Conservation (phyloP, 768 basidiomycete species). For the Phlebiopsis flavidoalba region DNA sequence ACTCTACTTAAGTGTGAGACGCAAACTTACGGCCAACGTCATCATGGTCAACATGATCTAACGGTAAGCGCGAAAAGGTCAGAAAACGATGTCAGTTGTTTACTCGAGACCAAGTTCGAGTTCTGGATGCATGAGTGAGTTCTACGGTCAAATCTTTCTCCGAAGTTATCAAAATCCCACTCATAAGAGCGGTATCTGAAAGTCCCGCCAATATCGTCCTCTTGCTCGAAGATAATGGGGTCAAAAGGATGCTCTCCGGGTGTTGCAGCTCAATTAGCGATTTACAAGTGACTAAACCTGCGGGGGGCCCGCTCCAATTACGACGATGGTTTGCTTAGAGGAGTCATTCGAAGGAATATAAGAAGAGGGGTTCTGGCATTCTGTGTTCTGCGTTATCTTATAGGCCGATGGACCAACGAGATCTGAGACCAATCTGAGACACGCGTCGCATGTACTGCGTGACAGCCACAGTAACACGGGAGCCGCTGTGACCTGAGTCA, state of each 20-base stretch:
- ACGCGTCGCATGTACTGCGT: too few relatives aligned
- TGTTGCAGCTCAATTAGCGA: slow-evolving; percentile 37
- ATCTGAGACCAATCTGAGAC: too few relatives aligned
- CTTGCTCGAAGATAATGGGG: slow-evolving; percentile 44
- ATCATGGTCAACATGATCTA: slow-evolving; percentile 43
- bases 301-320: slow-evolving; percentile 43
- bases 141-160: not conserved
- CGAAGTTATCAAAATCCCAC: slow-evolving; percentile 15
- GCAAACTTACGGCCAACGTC: slow-evolving; percentile 30
- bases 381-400: too few relatives aligned
- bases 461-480: too few relatives aligned
- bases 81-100: slow-evolving; percentile 55
- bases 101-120: slow-evolving; percentile 47
- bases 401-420: too few relatives aligned
- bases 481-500: too few relatives aligned
- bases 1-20: not conserved
- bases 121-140: slow-evolving; percentile 24
- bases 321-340: slow-evolving; percentile 14
- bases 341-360: too few relatives aligned
- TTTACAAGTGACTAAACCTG: slow-evolving; percentile 46
- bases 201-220: slow-evolving; percentile 46
- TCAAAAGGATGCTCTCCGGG: slow-evolving; percentile 38
- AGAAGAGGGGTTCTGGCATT: too few relatives aligned
- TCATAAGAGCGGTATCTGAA: slow-evolving; percentile 46
- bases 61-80: slow-evolving; percentile 52